Evolutionary conservation across 306 rosid genomes (phyloP).

Genomic region (Vicia sativa): DNA sequence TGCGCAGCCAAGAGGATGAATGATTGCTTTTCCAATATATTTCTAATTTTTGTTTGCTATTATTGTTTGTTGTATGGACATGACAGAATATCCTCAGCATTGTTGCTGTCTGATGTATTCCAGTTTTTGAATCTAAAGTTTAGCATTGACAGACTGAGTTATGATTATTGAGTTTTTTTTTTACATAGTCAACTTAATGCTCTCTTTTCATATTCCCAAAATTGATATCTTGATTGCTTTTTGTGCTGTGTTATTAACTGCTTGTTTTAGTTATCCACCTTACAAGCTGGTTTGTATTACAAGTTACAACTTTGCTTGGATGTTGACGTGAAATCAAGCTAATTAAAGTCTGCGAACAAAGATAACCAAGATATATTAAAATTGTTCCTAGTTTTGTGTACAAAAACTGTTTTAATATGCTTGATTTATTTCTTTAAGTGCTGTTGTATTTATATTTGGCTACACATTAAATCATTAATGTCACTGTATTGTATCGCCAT

Average conservation of each 20-base stretch:
- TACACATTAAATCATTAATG: conserved; percentile 5
- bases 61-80: conserved; percentile 12
- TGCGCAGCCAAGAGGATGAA: conserved; percentile 82
- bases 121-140: not conserved
- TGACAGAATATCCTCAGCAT: not conserved
- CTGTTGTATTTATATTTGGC: conserved; percentile 12
- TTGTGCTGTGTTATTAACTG: not conserved
- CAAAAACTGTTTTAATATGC: conserved; percentile 18
- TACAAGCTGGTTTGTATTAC: conserved; percentile 13
- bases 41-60: conserved; percentile 12
- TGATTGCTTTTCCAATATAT: conserved; percentile 32
- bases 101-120: not conserved
- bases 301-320: conserved; percentile 26
- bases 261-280: conserved; percentile 29
- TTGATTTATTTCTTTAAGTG: not conserved
- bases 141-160: not conserved
- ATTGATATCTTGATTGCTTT: not conserved
- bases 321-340: conserved; percentile 33
- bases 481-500: conserved; percentile 8
- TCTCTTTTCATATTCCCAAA: not conserved
- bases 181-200: not conserved
- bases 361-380: conserved; percentile 13
- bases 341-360: not conserved
- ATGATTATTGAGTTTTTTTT: not conserved
- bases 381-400: conserved; percentile 6